Percentiles rank a stretch among this genome's conserved stretches.
phyloP scores from a whole-genome alignment of 2,329 filamentous ascomycete species.

The Curvularia hawaiiensis region DNA sequence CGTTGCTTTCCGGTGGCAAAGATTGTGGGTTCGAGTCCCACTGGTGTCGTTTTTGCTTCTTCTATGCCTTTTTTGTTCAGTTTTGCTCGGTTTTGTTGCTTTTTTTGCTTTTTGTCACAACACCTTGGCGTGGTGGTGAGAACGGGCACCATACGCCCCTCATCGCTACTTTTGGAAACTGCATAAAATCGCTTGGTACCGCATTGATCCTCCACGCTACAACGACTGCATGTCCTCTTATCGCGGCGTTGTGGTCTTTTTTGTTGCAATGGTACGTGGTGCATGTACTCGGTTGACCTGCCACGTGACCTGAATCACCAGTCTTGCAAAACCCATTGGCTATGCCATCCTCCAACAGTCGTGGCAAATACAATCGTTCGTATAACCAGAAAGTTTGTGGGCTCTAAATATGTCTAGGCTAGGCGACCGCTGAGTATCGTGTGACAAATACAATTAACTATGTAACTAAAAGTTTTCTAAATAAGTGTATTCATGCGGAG shows the following conservation, averaged over 20 bases:
- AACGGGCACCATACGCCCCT: neutral
- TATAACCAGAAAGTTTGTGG: neutral
- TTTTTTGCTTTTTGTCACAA: no score
- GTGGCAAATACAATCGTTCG: neutral
- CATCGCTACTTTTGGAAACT: neutral
- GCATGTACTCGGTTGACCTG: neutral
- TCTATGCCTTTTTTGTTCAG: neutral
- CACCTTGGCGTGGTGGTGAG: neutral
- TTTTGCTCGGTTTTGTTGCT: no score
- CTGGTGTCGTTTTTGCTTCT: slow-evolving; percentile 38
- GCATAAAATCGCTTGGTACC: neutral
- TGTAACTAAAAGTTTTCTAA: no score
- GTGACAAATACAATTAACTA: neutral
- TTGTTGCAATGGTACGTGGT: neutral
- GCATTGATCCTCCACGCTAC: no score
- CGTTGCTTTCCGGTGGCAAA: slow-evolving; percentile 54
- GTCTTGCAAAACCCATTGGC: neutral
- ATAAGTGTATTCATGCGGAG: no score
- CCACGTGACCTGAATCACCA: neutral
- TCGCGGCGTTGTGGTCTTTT: neutral
- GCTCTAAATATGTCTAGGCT: neutral
- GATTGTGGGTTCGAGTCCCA: slow-evolving; percentile 53
- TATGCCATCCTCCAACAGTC: neutral
- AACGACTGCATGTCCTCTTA: neutral
- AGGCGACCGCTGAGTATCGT: neutral